Base-by-base conservation (phyloP, 2,329 filamentous ascomycete species). In the Alternaria atra region DNA sequence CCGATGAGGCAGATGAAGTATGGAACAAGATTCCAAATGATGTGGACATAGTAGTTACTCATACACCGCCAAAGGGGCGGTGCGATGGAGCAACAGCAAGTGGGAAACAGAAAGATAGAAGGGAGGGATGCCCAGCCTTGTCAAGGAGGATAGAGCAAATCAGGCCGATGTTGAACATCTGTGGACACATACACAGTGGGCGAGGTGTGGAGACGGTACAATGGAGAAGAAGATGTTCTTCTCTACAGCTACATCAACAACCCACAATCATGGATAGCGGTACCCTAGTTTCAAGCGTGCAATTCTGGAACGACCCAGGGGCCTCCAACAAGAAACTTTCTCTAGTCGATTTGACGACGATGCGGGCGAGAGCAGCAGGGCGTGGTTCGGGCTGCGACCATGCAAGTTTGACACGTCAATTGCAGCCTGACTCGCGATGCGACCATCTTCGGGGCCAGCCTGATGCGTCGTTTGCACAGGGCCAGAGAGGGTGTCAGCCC, bases 161-260 rank as follows among this genome's bases (percentile, higher is more conserved):
- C 3, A 82, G 88, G 39, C 91, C 91, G 5, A 80, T 82, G 55
- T 79, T 93, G 50, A 86, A 87, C 20, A 82, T 93, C 17, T 93
- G 89, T 70, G 91, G 91, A 1, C 91, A 93, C 75, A 85, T 92
- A 30, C 90, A 93, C 74, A 86, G 88, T 63, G 88, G 84, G 4
- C 81, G 91, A 65, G 91, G 90, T 12, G 87, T 83, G 9, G 83
- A 89, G 70, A 80, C 86, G 27, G 83, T 93, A 32, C 77, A 75
- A 23, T 93, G 91, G 91, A 55, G 52, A 90, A 82, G 52, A 56
- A 20, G 56, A 46, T 27, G 32, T n/a, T 23, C 13, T 37, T 5
- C 35, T 12, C 42, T 37, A 37, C 37, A 23, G 37, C 20, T 50
- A 50, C 46, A 50, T 50, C 23, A 52, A 46, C 29, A 48, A 55